These are phyloP conservation scores for Globisporangium radiosum DNA, from an alignment of 352 stramenopile species.

Conservation along the genomic window DNA sequence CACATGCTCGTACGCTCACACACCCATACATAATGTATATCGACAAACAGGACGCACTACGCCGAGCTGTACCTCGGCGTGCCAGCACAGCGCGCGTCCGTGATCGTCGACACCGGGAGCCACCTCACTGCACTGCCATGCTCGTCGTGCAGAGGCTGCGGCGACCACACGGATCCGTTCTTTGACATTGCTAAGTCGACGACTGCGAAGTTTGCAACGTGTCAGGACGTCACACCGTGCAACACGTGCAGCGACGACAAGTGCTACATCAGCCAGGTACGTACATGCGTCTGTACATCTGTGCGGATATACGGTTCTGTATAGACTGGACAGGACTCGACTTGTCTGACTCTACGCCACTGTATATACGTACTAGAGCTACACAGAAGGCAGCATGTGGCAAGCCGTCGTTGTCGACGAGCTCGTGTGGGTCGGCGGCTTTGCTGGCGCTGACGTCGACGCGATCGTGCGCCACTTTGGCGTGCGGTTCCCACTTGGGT, in stretches of 20 bases:
- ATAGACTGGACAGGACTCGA: background rate
- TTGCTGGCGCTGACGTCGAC: slow-evolving; percentile 34
- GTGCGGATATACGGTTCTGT: background rate
- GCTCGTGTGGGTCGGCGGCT: slow-evolving; percentile 74
- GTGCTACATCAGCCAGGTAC: slow-evolving; percentile 72
- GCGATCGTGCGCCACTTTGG: slow-evolving; percentile 52
- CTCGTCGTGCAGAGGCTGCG: slow-evolving; percentile 52
- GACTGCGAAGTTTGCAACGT: slow-evolving; percentile 63
- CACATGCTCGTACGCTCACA: background rate
- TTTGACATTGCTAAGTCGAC: slow-evolving; percentile 76
- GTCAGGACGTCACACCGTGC: slow-evolving; percentile 44
- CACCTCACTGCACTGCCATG: slow-evolving; percentile 77
- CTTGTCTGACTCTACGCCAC: background rate
- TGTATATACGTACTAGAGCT: slow-evolving; percentile 31
- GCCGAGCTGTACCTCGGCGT: slow-evolving; percentile 78
- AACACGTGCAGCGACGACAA: slow-evolving; percentile 48
- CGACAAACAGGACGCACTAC: slow-evolving; percentile 58
- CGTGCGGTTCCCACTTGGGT: slow-evolving; percentile 71
- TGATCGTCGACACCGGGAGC: slow-evolving; percentile 83
- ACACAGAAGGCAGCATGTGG: slow-evolving; percentile 88
- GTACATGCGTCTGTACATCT: background rate
- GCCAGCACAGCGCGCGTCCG: slow-evolving; percentile 70
- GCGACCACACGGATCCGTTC: slow-evolving; percentile 61
- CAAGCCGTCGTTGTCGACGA: slow-evolving; percentile 73
- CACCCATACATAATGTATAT: background rate